phyloP scores from a whole-genome alignment of 2,329 filamentous ascomycete genomes.

The Fusarium guadeloupense region DNA sequence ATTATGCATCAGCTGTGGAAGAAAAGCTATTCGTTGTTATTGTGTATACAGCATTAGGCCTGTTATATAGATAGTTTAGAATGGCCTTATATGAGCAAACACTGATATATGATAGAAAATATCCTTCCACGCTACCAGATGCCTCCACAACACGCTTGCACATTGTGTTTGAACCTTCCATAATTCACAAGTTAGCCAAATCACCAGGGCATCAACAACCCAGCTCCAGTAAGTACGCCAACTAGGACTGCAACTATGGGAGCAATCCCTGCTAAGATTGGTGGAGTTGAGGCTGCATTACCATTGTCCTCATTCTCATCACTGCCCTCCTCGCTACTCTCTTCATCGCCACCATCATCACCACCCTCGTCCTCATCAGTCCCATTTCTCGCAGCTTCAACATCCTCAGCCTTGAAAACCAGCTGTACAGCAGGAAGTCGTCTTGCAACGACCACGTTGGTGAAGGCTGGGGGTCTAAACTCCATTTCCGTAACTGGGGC shows the following conservation, averaged over 20 bases:
- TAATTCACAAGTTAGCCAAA: too few relatives aligned
- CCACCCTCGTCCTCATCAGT: neutral
- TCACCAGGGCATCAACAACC: constrained; percentile 31
- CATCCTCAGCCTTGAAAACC: constrained; percentile 25
- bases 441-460: neutral
- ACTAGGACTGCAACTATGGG: neutral
- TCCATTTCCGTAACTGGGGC: too few relatives aligned
- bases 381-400: neutral
- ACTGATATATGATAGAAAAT: too few relatives aligned
- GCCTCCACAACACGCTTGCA: neutral
- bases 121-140: too few relatives aligned
- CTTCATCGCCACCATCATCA: neutral
- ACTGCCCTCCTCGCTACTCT: neutral
- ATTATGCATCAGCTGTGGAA: too few relatives aligned
- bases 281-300: neutral
- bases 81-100: too few relatives aligned
- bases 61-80: too few relatives aligned
- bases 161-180: neutral
- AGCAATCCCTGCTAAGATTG: neutral
- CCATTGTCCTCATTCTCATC: neutral
- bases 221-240: constrained; percentile 22
- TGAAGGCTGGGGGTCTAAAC: too few relatives aligned
- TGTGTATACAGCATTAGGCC: too few relatives aligned
- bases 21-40: too few relatives aligned
- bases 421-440: constrained; percentile 25